Percentiles rank a stretch among this genome's conserved stretches.
Conservation (phyloP, 352 stramenopile genomes). For the Phytophthora sansomeana region DNA sequence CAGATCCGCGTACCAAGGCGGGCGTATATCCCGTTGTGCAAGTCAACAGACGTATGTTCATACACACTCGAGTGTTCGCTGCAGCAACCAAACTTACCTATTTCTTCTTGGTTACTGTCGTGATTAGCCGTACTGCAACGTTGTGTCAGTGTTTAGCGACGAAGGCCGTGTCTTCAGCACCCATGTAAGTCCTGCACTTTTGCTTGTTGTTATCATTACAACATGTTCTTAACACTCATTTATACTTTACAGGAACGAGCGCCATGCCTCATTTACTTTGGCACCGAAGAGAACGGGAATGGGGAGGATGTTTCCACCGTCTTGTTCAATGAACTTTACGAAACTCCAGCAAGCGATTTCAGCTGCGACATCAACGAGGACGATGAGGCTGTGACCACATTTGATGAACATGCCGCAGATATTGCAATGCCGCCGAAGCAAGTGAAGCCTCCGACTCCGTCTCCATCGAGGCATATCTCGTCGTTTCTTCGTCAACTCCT, state of each 20-base stretch:
- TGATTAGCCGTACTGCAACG: constrained; percentile 64
- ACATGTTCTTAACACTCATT: neutral
- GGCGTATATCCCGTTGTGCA: constrained; percentile 85
- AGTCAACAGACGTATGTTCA: constrained; percentile 72
- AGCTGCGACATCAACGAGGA: constrained; percentile 25
- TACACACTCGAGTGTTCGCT: neutral
- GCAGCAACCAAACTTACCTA: neutral
- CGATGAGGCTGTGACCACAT: constrained; percentile 17
- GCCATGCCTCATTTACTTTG: constrained; percentile 79
- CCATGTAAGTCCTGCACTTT: constrained; percentile 45
- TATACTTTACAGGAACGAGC: constrained; percentile 68
- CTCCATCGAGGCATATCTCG: constrained; percentile 19
- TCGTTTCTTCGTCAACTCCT: constrained; percentile 39
- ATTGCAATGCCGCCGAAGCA: constrained; percentile 15
- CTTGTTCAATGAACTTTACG: constrained; percentile 72
- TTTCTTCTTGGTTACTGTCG: neutral
- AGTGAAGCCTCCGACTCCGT: constrained; percentile 7
- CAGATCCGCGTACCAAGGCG: constrained; percentile 58
- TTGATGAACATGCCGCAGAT: constrained; percentile 35
- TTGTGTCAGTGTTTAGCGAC: constrained; percentile 59
- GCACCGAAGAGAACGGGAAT: constrained; percentile 56
- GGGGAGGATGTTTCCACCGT: constrained; percentile 67
- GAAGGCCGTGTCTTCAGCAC: constrained; percentile 87
- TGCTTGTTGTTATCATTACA: neutral
- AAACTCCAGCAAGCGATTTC: constrained; percentile 33